These are phyloP conservation scores for Leishmania lainsoni DNA, from an alignment of 208 protist species.

Conservation along the genomic window DNA sequence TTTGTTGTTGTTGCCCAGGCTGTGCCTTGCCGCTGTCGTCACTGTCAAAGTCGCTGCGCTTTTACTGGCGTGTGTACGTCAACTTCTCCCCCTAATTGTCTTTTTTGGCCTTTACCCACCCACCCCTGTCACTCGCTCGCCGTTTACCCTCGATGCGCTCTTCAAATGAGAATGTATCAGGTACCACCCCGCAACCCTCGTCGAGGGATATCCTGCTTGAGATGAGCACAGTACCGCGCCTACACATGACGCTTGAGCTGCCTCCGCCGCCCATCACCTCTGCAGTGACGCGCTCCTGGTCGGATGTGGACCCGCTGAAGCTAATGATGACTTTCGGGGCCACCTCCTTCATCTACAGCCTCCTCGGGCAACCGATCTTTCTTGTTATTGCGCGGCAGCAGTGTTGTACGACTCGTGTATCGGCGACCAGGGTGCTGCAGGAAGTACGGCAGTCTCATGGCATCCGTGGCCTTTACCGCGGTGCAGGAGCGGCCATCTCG, in stretches of 20 bases:
- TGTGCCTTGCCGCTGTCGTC: not conserved
- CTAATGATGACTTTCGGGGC: conserved; percentile 67
- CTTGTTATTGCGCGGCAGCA: conserved; percentile 82
- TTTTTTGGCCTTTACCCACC: not conserved
- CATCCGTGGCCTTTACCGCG: conserved; percentile 65
- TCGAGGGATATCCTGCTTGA: conserved; percentile 15
- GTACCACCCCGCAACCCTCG: conserved; percentile 8
- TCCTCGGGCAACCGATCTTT: conserved; percentile 73
- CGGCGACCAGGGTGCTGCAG: conserved; percentile 41
- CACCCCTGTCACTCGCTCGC: not conserved
- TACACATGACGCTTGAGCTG: conserved; percentile 29
- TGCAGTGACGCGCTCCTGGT: conserved; percentile 81
- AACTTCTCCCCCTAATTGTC: not conserved
- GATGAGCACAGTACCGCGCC: conserved; percentile 17
- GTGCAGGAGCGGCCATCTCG: conserved; percentile 56
- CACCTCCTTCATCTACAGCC: conserved; percentile 71
- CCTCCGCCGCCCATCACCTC: conserved; percentile 41
- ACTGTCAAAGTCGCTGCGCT: not conserved
- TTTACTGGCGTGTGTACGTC: not conserved
- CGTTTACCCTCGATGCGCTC: conserved; percentile 7
- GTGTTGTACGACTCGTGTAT: conserved; percentile 48
- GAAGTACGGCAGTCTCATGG: conserved; percentile 56
- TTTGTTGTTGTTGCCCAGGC: not conserved
- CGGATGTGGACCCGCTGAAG: conserved; percentile 65
- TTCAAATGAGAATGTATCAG: not conserved